phyloP scores from a whole-genome alignment of 345 rosid species.

The Euphorbia lathyris region DNA sequence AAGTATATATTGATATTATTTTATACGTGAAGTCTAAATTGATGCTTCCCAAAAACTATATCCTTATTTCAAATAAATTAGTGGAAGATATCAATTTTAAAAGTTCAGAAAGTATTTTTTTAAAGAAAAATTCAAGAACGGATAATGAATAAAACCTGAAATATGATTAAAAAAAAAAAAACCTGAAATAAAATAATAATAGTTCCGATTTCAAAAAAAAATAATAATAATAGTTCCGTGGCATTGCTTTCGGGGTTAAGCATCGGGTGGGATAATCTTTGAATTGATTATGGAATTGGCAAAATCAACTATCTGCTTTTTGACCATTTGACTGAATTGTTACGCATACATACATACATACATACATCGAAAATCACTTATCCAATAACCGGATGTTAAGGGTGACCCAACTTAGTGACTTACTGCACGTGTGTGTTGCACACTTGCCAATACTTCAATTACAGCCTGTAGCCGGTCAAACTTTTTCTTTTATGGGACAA shows the following conservation, averaged over 20 bases:
- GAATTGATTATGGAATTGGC: background rate
- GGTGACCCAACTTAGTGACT: slow-evolving; percentile 3
- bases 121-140: too few species aligned
- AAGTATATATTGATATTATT: too few species aligned
- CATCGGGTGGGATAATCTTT: background rate
- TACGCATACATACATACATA: too few species aligned
- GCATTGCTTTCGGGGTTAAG: background rate
- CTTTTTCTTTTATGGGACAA: background rate
- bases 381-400: slow-evolving; percentile 14
- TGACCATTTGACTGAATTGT: slow-evolving; percentile 3
- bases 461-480: slow-evolving; percentile 2
- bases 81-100: too few species aligned
- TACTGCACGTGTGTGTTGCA: slow-evolving; percentile 2
- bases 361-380: background rate
- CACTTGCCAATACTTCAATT: background rate
- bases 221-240: background rate
- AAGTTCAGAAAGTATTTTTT: too few species aligned
- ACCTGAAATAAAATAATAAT: too few species aligned
- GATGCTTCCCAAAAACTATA: too few species aligned
- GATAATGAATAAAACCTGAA: too few species aligned
- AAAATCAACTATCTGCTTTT: background rate
- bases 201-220: too few species aligned
- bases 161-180: too few species aligned
- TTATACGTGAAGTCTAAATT: too few species aligned
- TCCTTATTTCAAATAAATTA: too few species aligned